Base-by-base conservation (phyloP, 257 asterid genomes). In the Solanum pennellii region DNA sequence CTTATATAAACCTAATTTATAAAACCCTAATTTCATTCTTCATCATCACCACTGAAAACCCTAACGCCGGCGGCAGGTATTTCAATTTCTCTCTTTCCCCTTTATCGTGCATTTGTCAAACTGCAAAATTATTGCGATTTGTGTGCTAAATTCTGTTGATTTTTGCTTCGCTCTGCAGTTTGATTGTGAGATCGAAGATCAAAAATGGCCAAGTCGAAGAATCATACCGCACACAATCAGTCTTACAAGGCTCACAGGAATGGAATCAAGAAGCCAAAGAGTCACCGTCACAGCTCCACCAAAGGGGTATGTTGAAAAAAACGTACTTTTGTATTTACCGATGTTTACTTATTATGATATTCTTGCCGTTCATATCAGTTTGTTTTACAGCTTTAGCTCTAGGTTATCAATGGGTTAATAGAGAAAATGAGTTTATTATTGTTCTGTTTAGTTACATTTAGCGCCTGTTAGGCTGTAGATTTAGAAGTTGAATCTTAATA, bases 151-250 rank as follows among this genome's bases (percentile, higher is more conserved):
- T 47, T 76, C 10, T 72, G 15, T 35, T 83, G 18, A 9, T 41
- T 12, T 12, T 45, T 18, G 31, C 39, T 25, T 25, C 25, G 7
- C 5, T 59, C 8, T 88, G 47, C 33, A 66, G 86, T 84, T 74
- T 18, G 85, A 2, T 87, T 25, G 35, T 27, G 20, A 85, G 82
- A 87, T 21, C 90, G 73, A 85, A 83, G 83, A 74, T 84, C 39
- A 71, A 41, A 59, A 89, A 96, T 96, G 98, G 98, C 98, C 86
- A 96, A 96, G 87, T 96, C 97, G 82, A 96, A 96, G 97, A 96
- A 96, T 59, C 98, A 96, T 93, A 94, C 98, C 0, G 98, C 98
- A 1, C 98, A 96, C 92, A 96, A 96, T 90, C 98, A 96, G 92
- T 96, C 98, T 12, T 72, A 88, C 94, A 96, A 96, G 91, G 98